Percentiles rank a stretch among this genome's conserved stretches.
Evolutionary conservation across 2,329 filamentous ascomycete species (phyloP).

Genomic region (Aspergillus nomiae): DNA sequence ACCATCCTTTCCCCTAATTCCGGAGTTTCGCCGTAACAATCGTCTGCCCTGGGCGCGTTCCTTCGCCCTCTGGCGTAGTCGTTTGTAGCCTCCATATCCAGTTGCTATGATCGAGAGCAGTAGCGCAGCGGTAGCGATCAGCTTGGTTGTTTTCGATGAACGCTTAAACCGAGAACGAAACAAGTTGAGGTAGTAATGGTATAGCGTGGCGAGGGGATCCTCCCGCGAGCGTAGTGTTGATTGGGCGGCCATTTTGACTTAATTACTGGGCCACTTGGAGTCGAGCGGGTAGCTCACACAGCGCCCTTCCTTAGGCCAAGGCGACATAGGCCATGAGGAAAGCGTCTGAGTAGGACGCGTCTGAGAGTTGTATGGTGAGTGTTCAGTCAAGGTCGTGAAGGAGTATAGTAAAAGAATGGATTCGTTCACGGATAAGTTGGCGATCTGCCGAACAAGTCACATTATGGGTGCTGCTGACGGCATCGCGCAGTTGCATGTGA

Average conservation of each 20-base stretch:
- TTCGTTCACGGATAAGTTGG: background rate
- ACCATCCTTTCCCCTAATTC: conserved; percentile 89
- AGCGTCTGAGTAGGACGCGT: conserved; percentile 12
- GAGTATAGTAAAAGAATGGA: background rate
- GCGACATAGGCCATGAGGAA: conserved; percentile 21
- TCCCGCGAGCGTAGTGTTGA: conserved; percentile 74
- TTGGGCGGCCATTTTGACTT: conserved; percentile 72
- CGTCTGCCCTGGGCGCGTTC: conserved; percentile 82
- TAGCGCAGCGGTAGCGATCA: conserved; percentile 75
- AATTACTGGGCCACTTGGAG: background rate
- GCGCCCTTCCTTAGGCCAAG: conserved; percentile 17
- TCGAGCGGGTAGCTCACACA: background rate
- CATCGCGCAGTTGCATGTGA: conserved; percentile 23
- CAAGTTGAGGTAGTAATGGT: conserved; percentile 52
- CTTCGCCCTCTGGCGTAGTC: conserved; percentile 71
- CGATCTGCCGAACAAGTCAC: conserved; percentile 11
- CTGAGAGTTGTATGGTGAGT: background rate
- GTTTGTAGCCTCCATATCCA: conserved; percentile 75
- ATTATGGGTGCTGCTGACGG: conserved; percentile 14
- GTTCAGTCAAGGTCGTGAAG: background rate
- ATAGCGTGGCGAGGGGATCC: conserved; percentile 67
- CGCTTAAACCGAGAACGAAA: conserved; percentile 57
- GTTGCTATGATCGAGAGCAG: conserved; percentile 75
- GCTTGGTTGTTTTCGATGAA: conserved; percentile 70
- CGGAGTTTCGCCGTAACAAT: conserved; percentile 87